Conservation (phyloP, 345 rosid species). For the Pseudoturritis turrita region DNA sequence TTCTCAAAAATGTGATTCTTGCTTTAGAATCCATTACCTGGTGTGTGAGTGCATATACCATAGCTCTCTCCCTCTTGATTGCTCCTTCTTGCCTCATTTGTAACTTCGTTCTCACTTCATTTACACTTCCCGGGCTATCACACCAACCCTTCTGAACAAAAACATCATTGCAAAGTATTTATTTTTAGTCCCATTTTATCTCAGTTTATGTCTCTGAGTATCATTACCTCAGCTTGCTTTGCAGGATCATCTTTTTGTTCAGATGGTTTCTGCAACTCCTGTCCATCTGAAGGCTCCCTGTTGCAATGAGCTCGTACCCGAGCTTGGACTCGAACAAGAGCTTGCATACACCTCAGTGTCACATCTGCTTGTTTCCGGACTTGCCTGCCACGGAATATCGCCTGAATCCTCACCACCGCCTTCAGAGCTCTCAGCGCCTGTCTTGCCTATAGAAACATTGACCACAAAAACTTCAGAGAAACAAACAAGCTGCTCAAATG, state of each 20-base stretch:
- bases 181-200: background rate
- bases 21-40: constrained; percentile 44
- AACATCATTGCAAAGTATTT: background rate
- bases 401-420: constrained; percentile 91
- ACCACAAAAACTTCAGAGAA: constrained; percentile 8
- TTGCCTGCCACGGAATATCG: constrained; percentile 75
- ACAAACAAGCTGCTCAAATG: background rate
- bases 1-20: background rate
- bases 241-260: constrained; percentile 43
- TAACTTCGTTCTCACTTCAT: constrained; percentile 60
- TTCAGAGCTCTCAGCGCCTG: constrained; percentile 74
- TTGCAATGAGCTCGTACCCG: constrained; percentile 57
- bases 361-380: constrained; percentile 93
- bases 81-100: constrained; percentile 77
- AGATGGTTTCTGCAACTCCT: constrained; percentile 24
- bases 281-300: constrained; percentile 37
- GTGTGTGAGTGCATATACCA: constrained; percentile 59
- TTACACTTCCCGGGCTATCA: constrained; percentile 60
- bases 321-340: constrained; percentile 88
- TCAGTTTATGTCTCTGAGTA: background rate
- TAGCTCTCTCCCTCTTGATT: constrained; percentile 89
- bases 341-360: constrained; percentile 93
- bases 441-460: constrained; percentile 52
- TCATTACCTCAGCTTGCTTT: constrained; percentile 71
- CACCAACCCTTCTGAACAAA: constrained; percentile 73